phyloP scores from a whole-genome alignment of 352 stramenopile species.

The Phytophthora sp. region DNA sequence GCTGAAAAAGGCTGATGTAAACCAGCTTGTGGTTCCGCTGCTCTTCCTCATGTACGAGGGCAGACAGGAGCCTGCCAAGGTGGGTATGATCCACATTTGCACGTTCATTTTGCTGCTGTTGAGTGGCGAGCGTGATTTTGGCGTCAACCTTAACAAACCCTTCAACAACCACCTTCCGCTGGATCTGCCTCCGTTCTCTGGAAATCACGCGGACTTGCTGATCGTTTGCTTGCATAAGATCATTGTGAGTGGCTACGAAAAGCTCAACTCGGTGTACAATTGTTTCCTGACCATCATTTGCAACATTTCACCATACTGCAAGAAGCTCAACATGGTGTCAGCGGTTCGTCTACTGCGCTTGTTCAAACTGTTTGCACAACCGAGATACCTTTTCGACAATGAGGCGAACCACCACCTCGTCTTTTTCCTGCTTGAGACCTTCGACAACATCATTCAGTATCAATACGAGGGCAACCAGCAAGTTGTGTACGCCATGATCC shows the following conservation, averaged over 20 bases:
- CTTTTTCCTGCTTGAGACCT: conserved; percentile 97
- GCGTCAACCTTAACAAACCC: conserved; percentile 96
- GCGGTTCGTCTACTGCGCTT: conserved; percentile 97
- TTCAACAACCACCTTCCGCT: conserved; percentile 95
- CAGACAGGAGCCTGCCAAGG: conserved; percentile 92
- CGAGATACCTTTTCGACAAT: conserved; percentile 93
- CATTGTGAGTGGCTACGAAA: conserved; percentile 97
- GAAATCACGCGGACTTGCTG: conserved; percentile 97
- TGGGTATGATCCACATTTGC: conserved; percentile 98
- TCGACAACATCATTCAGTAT: conserved; percentile 99
- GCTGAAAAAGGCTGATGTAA: conserved; percentile 95
- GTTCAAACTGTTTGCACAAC: conserved; percentile 97
- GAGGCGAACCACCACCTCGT: conserved; percentile 96
- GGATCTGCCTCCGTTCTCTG: conserved; percentile 94
- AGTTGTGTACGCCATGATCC: conserved; percentile 98
- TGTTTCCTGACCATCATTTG: conserved; percentile 99
- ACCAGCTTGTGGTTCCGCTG: conserved; percentile 85
- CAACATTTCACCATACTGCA: conserved; percentile 98
- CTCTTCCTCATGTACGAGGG: conserved; percentile 94
- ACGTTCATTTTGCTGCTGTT: conserved; percentile 98
- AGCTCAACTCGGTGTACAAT: conserved; percentile 97
- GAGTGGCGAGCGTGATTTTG: conserved; percentile 96
- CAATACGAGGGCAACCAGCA: conserved; percentile 97
- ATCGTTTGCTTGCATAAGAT: conserved; percentile 98
- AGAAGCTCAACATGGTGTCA: conserved; percentile 94